Conservation (phyloP, 352 stramenopile genomes). For the Phytophthora hybrid region DNA sequence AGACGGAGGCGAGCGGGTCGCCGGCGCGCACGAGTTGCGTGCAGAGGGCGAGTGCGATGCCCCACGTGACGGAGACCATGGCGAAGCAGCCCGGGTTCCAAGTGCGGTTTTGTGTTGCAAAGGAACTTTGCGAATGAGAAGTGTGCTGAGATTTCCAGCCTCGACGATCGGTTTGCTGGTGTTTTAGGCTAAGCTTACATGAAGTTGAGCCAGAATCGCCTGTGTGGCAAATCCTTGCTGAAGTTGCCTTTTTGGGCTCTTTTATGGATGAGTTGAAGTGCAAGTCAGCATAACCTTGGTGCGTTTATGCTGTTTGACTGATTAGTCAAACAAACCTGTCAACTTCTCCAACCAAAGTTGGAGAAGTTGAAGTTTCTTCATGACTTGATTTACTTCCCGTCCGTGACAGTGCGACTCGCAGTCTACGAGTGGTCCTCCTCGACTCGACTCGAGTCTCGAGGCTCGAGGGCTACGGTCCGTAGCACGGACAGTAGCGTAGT, state of each 20-base stretch:
- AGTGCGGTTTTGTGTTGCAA: background rate
- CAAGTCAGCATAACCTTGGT: background rate
- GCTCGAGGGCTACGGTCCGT: too few species aligned
- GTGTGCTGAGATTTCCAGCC: background rate
- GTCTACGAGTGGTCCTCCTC: too few species aligned
- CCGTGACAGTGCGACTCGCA: too few species aligned
- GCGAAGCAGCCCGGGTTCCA: background rate
- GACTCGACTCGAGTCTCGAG: too few species aligned
- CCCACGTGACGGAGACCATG: constrained; percentile 42
- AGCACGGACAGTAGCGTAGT: too few species aligned
- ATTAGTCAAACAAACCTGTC: background rate
- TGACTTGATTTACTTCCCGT: constrained; percentile 1
- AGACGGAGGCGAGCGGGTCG: constrained; percentile 35
- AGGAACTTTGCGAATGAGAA: constrained; percentile 33
- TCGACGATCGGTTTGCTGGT: too few species aligned
- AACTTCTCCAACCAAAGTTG: too few species aligned
- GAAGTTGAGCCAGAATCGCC: too few species aligned
- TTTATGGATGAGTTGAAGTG: background rate
- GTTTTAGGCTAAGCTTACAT: too few species aligned
- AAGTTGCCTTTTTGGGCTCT: background rate
- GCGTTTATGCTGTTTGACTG: background rate
- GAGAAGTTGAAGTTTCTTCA: too few species aligned
- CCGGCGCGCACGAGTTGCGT: constrained; percentile 33
- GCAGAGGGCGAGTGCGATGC: constrained; percentile 35
- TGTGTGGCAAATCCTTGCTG: background rate